Evolutionary conservation across 805 yeast species (phyloP), one percentile per base, ranked within the genome.

Genomic region (Candida boidinii): DNA sequence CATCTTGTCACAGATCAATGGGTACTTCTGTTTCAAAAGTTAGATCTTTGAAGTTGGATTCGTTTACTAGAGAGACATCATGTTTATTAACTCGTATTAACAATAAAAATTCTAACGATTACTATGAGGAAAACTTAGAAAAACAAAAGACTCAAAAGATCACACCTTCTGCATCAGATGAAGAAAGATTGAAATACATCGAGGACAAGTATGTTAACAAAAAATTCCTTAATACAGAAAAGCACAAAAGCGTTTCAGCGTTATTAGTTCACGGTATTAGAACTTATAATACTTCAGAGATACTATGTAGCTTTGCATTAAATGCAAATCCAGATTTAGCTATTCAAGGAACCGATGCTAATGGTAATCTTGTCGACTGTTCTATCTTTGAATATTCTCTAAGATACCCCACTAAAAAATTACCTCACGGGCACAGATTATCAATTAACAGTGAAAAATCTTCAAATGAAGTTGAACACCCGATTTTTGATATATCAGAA

Each of bases 1-100:
- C 95, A 0, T 87, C 94, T 0, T 76, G 79, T n/a, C 96, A 88
- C 54, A 64, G 96, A 35, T 77, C 85, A 15, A 55, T 90, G 50
- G 96, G 96, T 1, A 68, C 94, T 1, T 87, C 81, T 42, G 67
- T 86, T 4, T 73, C 92, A 6, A 85, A 81, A 49, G 73, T 88
- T 4, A 66, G 84, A 41, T 84, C 95, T 1, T 60, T 88, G 34
- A 78, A 73, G n/a, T 60, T 84, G 28, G 96, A 88, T 51, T 70
- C 71, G 15, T 68, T 78, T 45, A 70, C 75, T 3, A 62, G 63
- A 11, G 96, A 87, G 44, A 49, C 72, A 4, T 58, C 70, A 12
- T 65, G 70, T 10, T 60, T 86, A 13, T 60, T 88, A 18, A 49
- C 53, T 5, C 57, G 57, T 35, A 59, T 72, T 26, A 66, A 73